phyloP scores from a whole-genome alignment of 495 filamentous ascomycete species.

The Lasiosphaeria hispida region DNA sequence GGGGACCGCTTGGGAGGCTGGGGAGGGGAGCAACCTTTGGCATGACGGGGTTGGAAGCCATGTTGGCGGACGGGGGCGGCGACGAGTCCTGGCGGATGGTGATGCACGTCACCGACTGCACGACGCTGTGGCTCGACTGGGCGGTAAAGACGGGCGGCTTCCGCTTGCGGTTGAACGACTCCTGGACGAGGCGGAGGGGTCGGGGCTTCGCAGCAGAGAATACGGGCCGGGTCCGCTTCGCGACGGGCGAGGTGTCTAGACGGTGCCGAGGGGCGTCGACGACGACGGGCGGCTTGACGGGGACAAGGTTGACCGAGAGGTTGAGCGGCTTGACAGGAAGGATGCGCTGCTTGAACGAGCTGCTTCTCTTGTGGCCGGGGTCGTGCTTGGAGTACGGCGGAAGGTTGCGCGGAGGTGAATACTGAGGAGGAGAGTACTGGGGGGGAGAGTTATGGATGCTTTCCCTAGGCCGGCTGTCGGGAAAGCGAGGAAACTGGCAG shows the following conservation, averaged over 20 bases:
- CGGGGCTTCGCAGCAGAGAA: conserved; percentile 23
- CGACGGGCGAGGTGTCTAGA: background rate
- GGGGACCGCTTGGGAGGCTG: conserved; percentile 12
- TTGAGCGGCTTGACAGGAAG: conserved; percentile 11
- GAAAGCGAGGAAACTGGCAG: conserved; percentile 26
- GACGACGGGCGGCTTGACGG: background rate
- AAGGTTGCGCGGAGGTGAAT: conserved; percentile 12
- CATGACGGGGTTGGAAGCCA: conserved; percentile 30
- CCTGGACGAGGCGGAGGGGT: conserved; percentile 29
- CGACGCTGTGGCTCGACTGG: conserved; percentile 20
- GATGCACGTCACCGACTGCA: conserved; percentile 35
- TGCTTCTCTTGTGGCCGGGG: conserved; percentile 1
- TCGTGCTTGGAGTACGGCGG: conserved; percentile 6
- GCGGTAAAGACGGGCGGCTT: conserved; percentile 29
- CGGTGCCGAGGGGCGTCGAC: background rate
- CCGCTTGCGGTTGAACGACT: conserved; percentile 18
- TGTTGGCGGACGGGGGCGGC: conserved; percentile 26
- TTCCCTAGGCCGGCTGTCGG: conserved; percentile 18
- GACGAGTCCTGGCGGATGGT: conserved; percentile 52
- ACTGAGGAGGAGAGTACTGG: background rate
- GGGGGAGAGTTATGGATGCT: conserved; percentile 6
- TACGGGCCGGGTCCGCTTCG: conserved; percentile 15
- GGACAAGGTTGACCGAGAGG: background rate
- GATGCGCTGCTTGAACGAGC: conserved; percentile 7
- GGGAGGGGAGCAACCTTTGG: conserved; percentile 27